Base-by-base conservation (phyloP, 1,139 yeast species). In the Scheffersomyces lignicola region DNA sequence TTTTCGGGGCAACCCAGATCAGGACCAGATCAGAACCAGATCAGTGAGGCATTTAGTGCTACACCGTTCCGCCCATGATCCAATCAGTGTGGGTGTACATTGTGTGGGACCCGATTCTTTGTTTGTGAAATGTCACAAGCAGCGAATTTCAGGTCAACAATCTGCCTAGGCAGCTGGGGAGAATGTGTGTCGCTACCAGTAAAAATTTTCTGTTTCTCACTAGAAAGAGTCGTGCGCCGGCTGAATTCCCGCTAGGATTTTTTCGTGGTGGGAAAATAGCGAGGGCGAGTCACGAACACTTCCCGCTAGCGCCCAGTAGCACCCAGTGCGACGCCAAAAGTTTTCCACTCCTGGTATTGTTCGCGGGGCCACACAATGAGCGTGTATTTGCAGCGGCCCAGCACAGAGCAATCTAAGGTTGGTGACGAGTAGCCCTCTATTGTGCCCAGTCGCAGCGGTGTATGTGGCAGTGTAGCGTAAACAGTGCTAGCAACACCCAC, bases 221-320 rank as follows among this genome's bases (percentile, higher is more conserved):
- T 20, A 20, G 10, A 9, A n/a, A 20, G 23, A 20, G n/a, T 20
- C 8, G 10, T n/a, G n/a, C n/a, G n/a, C n/a, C n/a, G n/a, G n/a
- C n/a, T n/a, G n/a, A n/a, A n/a, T n/a, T n/a, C n/a, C n/a, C n/a
- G n/a, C n/a, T n/a, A n/a, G n/a, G n/a, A n/a, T n/a, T n/a, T n/a
- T n/a, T n/a, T n/a, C n/a, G n/a, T n/a, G n/a, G n/a, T n/a, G 23
- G 23, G 23, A 20, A 20, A 20, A 20, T 20, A 20, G 23, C 23
- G 23, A 20, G 8, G 23, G 9, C 13, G 9, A 10, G 28, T 9
- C n/a, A 24, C 9, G 27, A 24, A 24, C 14, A 24, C n/a, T 7
- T 7, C 16, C 7, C 18, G 9, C 11, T 26, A 26, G 9, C 20
- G 22, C 15, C 11, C 12, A 28, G 31, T 28, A 28, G 16, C 12